Evolutionary conservation across 2,329 filamentous ascomycete species (phyloP).

Genomic region (Calonectria montana): DNA sequence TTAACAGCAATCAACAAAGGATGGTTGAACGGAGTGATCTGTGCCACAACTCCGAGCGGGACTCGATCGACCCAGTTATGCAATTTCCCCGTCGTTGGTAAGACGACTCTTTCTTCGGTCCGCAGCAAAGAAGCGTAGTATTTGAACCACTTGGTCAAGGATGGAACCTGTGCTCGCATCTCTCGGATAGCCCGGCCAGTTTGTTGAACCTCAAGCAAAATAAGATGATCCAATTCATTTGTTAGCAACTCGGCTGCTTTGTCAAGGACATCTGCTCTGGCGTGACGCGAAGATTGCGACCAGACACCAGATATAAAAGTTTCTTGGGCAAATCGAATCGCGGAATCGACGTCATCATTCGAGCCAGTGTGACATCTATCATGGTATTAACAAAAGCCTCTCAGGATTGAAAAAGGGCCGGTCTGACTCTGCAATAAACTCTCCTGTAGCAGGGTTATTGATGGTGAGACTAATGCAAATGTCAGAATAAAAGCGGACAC

Average conservation of each 20-base stretch:
- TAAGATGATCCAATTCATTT: conserved; percentile 64
- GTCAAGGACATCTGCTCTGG: conserved; percentile 72
- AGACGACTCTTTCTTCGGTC: conserved; percentile 73
- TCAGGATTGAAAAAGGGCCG: not conserved
- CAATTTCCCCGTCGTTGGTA: conserved; percentile 72
- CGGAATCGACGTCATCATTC: conserved; percentile 41
- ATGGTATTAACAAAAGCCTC: not conserved
- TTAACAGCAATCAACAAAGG: conserved; percentile 68
- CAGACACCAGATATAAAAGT: conserved; percentile 76
- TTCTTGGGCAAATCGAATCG: conserved; percentile 63
- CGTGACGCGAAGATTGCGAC: conserved; percentile 68
- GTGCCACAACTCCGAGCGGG: conserved; percentile 68
- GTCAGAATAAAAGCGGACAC: not conserved
- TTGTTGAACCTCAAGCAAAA: conserved; percentile 73
- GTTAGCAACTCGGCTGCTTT: conserved; percentile 67
- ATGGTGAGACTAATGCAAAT: conserved; percentile 57
- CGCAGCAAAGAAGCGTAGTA: conserved; percentile 77
- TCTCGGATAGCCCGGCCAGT: conserved; percentile 77
- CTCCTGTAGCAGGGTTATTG: conserved; percentile 64
- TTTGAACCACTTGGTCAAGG: conserved; percentile 75
- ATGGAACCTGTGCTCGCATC: conserved; percentile 76
- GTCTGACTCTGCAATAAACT: conserved; percentile 62
- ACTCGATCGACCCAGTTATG: conserved; percentile 67
- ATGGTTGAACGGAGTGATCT: conserved; percentile 70
- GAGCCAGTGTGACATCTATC: conserved; percentile 46